A percentile compares a stretch with the other conserved stretches of the same genome.
phyloP scores from a whole-genome alignment of 192 early-diverging fungal species.

The Ambispora gerdemannii region DNA sequence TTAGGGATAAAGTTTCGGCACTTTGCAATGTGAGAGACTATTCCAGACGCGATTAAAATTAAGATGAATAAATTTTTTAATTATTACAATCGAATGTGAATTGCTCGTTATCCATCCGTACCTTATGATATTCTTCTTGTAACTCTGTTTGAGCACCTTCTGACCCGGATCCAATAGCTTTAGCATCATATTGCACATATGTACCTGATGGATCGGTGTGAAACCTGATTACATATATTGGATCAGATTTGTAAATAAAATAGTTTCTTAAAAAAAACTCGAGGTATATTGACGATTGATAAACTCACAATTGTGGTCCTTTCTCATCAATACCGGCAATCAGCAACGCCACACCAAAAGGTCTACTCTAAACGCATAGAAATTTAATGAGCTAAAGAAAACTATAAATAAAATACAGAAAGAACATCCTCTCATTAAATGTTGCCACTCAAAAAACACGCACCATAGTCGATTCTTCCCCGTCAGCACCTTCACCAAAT shows the following conservation, averaged over 20 bases:
- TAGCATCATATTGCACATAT: constrained; percentile 91
- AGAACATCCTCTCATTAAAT: not conserved
- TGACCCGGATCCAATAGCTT: constrained; percentile 98
- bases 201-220: constrained; percentile 99
- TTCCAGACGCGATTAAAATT: not conserved
- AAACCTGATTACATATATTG: constrained; percentile 48
- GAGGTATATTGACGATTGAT: constrained; percentile 6
- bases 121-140: constrained; percentile 94
- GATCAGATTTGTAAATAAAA: not conserved
- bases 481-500: constrained; percentile 96
- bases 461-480: constrained; percentile 97
- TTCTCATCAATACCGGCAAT: constrained; percentile 97
- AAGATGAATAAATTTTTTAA: not conserved
- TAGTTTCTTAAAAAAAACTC: not conserved
- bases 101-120: constrained; percentile 33
- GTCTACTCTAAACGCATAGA: constrained; percentile 67
- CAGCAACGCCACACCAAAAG: constrained; percentile 97
- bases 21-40: constrained; percentile 81
- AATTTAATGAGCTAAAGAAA: not conserved
- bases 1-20: constrained; percentile 85
- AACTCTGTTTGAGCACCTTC: constrained; percentile 98
- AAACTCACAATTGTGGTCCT: constrained; percentile 89
- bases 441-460: not conserved
- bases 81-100: constrained; percentile 26
- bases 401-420: not conserved